These are phyloP conservation scores for Solanum verrucosum DNA, from an alignment of 257 asterid genomes.

Conservation along the genomic window DNA sequence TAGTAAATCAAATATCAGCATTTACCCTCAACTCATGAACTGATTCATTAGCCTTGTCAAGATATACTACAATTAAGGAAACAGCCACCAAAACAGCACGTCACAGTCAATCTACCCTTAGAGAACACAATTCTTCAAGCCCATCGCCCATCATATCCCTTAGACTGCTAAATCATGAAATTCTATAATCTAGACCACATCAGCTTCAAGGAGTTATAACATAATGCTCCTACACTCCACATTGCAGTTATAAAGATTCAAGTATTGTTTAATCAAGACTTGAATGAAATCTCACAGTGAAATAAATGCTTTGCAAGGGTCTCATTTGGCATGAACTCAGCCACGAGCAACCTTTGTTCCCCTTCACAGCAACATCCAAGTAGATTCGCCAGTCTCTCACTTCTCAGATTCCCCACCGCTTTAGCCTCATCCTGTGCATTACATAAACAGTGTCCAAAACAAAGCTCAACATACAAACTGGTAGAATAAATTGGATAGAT, in stretches of 20 bases:
- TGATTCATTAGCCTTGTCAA: not conserved
- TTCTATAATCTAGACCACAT: not conserved
- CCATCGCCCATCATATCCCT: not conserved
- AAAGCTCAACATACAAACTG: not conserved
- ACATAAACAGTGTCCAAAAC: not conserved
- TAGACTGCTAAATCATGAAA: not conserved
- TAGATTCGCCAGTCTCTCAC: slow-evolving; percentile 35
- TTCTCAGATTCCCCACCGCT: slow-evolving; percentile 37
- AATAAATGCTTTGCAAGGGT: slow-evolving; percentile 45
- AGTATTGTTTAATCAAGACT: not conserved
- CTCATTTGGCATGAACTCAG: slow-evolving; percentile 43
- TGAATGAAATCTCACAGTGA: slow-evolving; percentile 26
- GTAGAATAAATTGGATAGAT: not conserved
- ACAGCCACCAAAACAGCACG: not conserved
- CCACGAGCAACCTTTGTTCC: slow-evolving; percentile 37
- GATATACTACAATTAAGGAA: not conserved
- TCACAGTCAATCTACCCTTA: not conserved
- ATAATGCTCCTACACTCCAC: not conserved
- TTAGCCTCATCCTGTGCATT: slow-evolving; percentile 31
- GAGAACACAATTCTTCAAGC: not conserved
- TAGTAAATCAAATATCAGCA: not conserved
- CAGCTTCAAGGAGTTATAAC: not conserved
- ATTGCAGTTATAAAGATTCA: not conserved
- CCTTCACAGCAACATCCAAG: slow-evolving; percentile 37
- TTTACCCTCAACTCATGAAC: not conserved